These are phyloP conservation scores for Phaeotremella skinneri DNA, from an alignment of 768 basidiomycete species.

Conservation along the genomic window DNA sequence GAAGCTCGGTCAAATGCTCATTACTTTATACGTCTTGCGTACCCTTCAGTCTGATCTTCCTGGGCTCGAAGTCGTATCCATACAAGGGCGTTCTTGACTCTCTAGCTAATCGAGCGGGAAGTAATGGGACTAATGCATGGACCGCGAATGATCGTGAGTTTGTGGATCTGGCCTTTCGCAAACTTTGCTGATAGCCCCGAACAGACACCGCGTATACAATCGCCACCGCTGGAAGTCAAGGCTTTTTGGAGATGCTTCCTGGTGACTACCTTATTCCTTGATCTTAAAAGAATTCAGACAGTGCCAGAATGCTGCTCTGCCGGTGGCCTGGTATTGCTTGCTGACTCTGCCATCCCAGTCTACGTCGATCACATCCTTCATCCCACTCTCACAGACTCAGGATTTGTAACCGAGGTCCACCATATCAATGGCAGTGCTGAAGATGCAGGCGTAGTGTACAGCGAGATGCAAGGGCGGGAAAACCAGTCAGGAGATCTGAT, in stretches of 20 bases:
- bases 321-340: too few species aligned
- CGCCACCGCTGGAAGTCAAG: constrained; percentile 90
- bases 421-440: constrained; percentile 87
- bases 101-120: constrained; percentile 78
- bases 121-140: constrained; percentile 74
- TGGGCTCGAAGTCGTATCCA: constrained; percentile 92
- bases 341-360: constrained; percentile 67
- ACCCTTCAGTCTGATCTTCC: constrained; percentile 72
- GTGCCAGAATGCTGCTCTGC: too few species aligned
- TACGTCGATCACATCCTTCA: constrained; percentile 96
- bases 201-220: constrained; percentile 87
- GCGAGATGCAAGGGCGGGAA: constrained; percentile 61
- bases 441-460: constrained; percentile 90
- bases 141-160: constrained; percentile 63
- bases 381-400: constrained; percentile 85
- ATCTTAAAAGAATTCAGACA: constrained; percentile 51
- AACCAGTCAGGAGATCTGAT: constrained; percentile 89
- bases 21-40: neutral
- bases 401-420: constrained; percentile 78
- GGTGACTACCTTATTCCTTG: constrained; percentile 18
- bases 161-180: neutral
- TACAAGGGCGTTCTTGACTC: constrained; percentile 95
- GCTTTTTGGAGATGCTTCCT: constrained; percentile 57
- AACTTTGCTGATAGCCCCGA: constrained; percentile 54
- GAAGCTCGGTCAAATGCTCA: constrained; percentile 14